phyloP scores from a whole-genome alignment of 2,329 filamentous ascomycete species.

The Fusarium hostae region DNA sequence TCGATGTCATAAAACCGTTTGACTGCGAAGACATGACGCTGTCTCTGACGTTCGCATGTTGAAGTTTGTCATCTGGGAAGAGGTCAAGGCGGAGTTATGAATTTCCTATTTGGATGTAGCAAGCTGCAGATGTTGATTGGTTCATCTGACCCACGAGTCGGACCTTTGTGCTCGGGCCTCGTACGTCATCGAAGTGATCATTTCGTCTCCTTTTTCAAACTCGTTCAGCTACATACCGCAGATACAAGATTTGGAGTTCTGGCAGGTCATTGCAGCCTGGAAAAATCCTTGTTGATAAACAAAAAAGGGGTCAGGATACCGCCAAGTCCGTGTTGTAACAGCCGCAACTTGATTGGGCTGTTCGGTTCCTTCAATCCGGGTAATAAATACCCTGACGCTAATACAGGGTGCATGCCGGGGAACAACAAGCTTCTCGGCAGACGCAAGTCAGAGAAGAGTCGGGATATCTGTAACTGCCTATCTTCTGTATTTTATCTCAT shows the following conservation, averaged over 20 bases:
- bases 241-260: neutral
- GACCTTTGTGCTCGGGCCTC: accelerated
- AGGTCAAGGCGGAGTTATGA: neutral
- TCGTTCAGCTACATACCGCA: neutral
- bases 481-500: neutral
- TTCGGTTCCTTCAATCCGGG: neutral
- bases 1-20: neutral
- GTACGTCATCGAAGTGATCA: neutral
- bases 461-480: neutral
- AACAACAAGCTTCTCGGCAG: neutral
- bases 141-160: neutral
- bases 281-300: neutral
- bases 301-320: neutral
- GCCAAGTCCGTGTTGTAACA: accelerated
- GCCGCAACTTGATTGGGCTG: neutral
- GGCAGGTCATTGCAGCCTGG: neutral
- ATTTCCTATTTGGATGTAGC: neutral
- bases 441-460: neutral
- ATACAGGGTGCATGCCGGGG: neutral
- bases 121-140: neutral
- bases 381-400: neutral
- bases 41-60: neutral
- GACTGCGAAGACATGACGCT: neutral
- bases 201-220: no score
- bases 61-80: no score